phyloP scores from a whole-genome alignment of 768 basidiomycete genomes.

The Amanita muscaria region DNA sequence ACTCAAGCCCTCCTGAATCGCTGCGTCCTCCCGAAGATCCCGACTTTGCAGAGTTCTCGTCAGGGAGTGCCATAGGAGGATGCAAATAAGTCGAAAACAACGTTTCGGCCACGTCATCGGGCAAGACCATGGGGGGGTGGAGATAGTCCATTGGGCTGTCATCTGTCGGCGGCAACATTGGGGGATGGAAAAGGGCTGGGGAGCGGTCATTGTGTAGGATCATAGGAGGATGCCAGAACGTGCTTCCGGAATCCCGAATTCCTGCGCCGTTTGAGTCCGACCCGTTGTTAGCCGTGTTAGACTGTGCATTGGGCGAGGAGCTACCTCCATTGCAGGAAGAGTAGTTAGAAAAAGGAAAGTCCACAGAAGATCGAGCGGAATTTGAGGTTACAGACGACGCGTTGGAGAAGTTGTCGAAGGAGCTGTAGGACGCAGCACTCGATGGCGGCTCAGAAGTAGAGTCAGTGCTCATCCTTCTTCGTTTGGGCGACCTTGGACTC shows the following conservation, averaged over 20 bases:
- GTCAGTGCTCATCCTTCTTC: conserved; percentile 62
- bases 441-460: conserved; percentile 46
- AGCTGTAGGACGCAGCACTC: conserved; percentile 55
- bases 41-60: conserved; percentile 16
- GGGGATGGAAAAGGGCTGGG: conserved; percentile 55
- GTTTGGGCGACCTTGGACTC: conserved; percentile 50
- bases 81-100: conserved; percentile 42
- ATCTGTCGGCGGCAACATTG: conserved; percentile 50
- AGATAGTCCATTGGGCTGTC: conserved; percentile 69
- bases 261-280: conserved; percentile 27
- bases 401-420: conserved; percentile 56
- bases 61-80: conserved; percentile 35
- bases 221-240: conserved; percentile 78
- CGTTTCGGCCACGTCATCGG: conserved; percentile 47
- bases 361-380: conserved; percentile 57
- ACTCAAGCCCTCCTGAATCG: not conserved
- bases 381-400: conserved; percentile 44
- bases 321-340: conserved; percentile 22
- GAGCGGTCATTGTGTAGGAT: conserved; percentile 47
- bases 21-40: not conserved
- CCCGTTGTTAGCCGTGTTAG: not conserved
- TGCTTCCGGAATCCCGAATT: conserved; percentile 47
- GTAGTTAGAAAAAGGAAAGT: conserved; percentile 54
- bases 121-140: conserved; percentile 52
- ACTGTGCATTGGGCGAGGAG: conserved; percentile 11